Conservation (phyloP, 2,329 filamentous ascomycete genomes). For the Biscogniauxia mediterranea region DNA sequence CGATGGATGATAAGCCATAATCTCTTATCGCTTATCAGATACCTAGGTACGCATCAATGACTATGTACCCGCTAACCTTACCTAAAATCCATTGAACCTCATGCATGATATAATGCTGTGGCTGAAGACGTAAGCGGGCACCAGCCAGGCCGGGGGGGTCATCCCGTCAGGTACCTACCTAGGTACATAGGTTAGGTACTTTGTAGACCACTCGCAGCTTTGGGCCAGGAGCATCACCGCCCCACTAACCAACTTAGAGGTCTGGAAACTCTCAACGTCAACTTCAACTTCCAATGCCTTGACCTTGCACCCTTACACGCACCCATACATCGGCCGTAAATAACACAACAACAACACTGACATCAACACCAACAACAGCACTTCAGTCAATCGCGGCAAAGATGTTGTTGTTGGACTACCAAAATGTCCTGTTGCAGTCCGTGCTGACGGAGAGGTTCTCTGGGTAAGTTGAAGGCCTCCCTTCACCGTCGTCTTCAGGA, state of each 20-base stretch:
- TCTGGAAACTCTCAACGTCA: constrained; percentile 4
- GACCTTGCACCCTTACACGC: constrained; percentile 10
- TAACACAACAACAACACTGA: constrained; percentile 12
- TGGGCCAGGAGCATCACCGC: constrained; percentile 5
- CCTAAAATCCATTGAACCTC: not conserved
- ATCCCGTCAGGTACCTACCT: too few relatives aligned
- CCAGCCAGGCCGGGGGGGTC: not conserved
- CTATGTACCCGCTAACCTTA: constrained; percentile 5
- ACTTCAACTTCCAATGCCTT: constrained; percentile 3
- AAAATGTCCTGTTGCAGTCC: constrained; percentile 96
- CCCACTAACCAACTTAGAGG: constrained; percentile 22
- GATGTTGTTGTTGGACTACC: constrained; percentile 96
- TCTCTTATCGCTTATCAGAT: constrained; percentile 16
- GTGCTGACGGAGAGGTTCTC: constrained; percentile 93
- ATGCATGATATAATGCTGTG: not conserved
- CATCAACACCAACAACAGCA: constrained; percentile 14
- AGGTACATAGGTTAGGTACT: too few relatives aligned
- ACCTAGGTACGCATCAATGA: too few relatives aligned
- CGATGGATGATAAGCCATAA: constrained; percentile 21
- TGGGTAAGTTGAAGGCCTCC: constrained; percentile 53
- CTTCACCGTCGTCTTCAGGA: not conserved
- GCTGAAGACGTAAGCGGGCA: constrained; percentile 12
- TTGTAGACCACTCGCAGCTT: not conserved
- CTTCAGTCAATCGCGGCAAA: constrained; percentile 34
- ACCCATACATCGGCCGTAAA: constrained; percentile 8